Conservation (phyloP, 1,284 basidiomycete species). For the Ustilago loliicola region DNA sequence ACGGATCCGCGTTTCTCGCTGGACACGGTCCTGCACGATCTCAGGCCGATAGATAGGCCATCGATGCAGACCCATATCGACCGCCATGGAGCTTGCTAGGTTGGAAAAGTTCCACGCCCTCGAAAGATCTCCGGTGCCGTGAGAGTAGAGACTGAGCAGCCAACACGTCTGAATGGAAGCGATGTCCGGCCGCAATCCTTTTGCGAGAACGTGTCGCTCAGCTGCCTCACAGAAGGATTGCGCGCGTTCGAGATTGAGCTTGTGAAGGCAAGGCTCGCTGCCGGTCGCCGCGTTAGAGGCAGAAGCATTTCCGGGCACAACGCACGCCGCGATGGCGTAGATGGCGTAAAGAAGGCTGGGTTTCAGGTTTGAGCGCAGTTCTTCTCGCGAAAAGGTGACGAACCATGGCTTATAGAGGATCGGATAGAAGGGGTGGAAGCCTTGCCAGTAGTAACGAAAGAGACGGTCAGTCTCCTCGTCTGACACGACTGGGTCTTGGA, state of each 20-base stretch:
- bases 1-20: slow-evolving; percentile 70
- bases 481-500: slow-evolving; percentile 44
- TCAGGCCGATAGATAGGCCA: slow-evolving; percentile 56
- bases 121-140: slow-evolving; percentile 72
- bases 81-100: slow-evolving; percentile 71
- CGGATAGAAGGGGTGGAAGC: slow-evolving; percentile 65
- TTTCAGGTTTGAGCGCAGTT: slow-evolving; percentile 52
- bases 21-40: slow-evolving; percentile 56
- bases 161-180: slow-evolving; percentile 70
- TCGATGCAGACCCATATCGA: slow-evolving; percentile 72
- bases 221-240: slow-evolving; percentile 49
- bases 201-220: slow-evolving; percentile 56
- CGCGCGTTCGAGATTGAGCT: slow-evolving; percentile 43
- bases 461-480: slow-evolving; percentile 49
- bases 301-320: slow-evolving; percentile 40
- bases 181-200: slow-evolving; percentile 53
- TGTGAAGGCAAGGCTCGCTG: slow-evolving; percentile 8
- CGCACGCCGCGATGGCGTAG: slow-evolving; percentile 59
- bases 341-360: slow-evolving; percentile 55
- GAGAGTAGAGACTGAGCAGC: slow-evolving; percentile 71
- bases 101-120: slow-evolving; percentile 71
- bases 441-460: slow-evolving; percentile 61
- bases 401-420: slow-evolving; percentile 65
- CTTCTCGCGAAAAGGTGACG: slow-evolving; percentile 41
- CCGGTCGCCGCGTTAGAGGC: not conserved